phyloP scores from a whole-genome alignment of 2,329 filamentous ascomycete species.

The Claviceps capensis region DNA sequence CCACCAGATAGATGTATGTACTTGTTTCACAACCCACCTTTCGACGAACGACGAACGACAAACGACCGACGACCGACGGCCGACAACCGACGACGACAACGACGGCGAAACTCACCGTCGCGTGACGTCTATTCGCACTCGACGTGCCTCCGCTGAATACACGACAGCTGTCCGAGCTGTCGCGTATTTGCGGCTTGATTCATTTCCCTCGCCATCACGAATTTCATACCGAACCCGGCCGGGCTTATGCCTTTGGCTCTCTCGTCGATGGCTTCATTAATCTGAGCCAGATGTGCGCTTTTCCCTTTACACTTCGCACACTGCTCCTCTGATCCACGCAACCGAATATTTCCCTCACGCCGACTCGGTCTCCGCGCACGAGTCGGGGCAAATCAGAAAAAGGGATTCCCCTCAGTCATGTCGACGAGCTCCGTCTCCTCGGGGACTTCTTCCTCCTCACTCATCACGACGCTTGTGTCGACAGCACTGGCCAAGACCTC shows the following conservation, averaged over 20 bases:
- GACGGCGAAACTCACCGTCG: neutral
- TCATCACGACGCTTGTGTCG: neutral
- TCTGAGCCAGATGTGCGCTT: neutral
- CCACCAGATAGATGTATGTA: too few relatives aligned
- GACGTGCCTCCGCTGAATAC: neutral
- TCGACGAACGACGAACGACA: neutral
- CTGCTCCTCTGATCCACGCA: neutral
- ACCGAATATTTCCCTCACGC: neutral
- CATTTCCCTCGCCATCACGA: neutral
- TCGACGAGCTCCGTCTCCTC: slow-evolving; percentile 3
- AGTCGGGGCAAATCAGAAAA: slow-evolving; percentile 2
- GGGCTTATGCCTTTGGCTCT: neutral
- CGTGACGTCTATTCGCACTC: neutral
- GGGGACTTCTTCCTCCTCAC: slow-evolving; percentile 1
- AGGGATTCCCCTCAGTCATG: slow-evolving; percentile 2
- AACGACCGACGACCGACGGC: neutral
- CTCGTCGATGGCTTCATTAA: neutral
- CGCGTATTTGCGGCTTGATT: neutral
- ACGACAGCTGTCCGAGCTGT: neutral
- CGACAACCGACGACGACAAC: neutral
- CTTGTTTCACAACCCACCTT: too few relatives aligned
- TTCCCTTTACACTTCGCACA: neutral
- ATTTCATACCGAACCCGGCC: neutral
- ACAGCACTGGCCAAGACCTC: neutral
- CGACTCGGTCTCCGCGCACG: neutral